A percentile compares a stretch with the other conserved stretches of the same genome.
phyloP scores from a whole-genome alignment of 148 eudicot genomes.

The Simmondsia chinensis region DNA sequence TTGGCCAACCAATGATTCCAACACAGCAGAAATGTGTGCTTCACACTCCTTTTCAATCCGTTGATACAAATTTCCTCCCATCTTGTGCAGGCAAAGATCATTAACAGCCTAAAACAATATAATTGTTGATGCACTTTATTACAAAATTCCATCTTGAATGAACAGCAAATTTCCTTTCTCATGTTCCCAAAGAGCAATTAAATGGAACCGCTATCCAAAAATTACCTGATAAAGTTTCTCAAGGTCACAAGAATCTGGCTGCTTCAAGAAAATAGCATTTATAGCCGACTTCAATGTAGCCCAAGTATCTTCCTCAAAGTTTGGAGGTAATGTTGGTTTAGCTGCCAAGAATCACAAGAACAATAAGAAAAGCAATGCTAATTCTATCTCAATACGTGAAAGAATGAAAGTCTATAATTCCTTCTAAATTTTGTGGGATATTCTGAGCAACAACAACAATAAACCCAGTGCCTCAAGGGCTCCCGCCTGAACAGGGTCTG shows the following conservation, averaged over 20 bases:
- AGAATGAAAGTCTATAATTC: background rate
- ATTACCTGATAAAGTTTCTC: slow-evolving; percentile 89
- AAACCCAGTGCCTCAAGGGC: no score
- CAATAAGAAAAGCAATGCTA: slow-evolving; percentile 2
- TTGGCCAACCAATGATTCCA: slow-evolving; percentile 80
- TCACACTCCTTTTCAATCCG: slow-evolving; percentile 88
- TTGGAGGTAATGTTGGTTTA: slow-evolving; percentile 72
- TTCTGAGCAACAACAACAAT: no score
- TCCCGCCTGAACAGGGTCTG: no score
- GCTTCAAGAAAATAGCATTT: slow-evolving; percentile 85
- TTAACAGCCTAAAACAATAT: slow-evolving; percentile 73
- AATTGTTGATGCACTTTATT: no score
- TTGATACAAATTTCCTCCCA: slow-evolving; percentile 90
- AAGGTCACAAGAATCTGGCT: slow-evolving; percentile 78
- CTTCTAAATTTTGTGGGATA: no score
- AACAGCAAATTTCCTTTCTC: background rate
- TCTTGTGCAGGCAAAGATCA: slow-evolving; percentile 85
- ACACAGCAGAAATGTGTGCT: slow-evolving; percentile 56
- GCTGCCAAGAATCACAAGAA: slow-evolving; percentile 24
- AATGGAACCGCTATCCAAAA: background rate
- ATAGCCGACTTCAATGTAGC: slow-evolving; percentile 82
- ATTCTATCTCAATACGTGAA: no score
- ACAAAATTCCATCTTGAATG: background rate
- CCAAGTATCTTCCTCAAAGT: slow-evolving; percentile 96
- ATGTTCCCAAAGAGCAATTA: no score